Conservation (phyloP, 2,329 filamentous ascomycete species). For the Pestalotiopsis sp. region DNA sequence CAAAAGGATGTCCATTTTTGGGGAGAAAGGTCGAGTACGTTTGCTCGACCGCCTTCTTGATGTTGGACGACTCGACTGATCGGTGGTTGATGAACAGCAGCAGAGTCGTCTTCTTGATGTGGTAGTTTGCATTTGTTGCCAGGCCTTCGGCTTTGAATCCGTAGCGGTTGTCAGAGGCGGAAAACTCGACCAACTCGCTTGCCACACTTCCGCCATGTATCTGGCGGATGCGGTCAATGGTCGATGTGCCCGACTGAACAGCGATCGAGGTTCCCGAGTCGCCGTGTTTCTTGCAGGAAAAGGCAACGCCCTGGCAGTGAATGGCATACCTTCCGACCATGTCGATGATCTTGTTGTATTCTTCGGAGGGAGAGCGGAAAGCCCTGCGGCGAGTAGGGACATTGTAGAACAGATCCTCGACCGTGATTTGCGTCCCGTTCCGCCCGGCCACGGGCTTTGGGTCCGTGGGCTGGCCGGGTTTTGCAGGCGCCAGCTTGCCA, state of each 20-base stretch:
- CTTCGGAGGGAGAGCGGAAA: constrained; percentile 89
- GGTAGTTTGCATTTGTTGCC: constrained; percentile 92
- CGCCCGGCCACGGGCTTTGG: constrained; percentile 88
- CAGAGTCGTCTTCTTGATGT: constrained; percentile 84
- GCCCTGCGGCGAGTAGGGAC: constrained; percentile 85
- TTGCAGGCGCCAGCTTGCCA: constrained; percentile 78
- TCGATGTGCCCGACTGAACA: constrained; percentile 72
- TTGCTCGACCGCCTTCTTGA: constrained; percentile 90
- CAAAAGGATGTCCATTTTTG: constrained; percentile 91
- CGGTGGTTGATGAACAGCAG: constrained; percentile 97
- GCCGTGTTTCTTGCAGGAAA: constrained; percentile 95
- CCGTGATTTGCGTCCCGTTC: constrained; percentile 90
- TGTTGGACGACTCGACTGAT: constrained; percentile 83
- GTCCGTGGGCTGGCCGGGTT: constrained; percentile 84
- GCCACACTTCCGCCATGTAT: constrained; percentile 84
- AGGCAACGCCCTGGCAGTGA: constrained; percentile 87
- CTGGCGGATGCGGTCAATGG: constrained; percentile 83
- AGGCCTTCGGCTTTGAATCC: constrained; percentile 82
- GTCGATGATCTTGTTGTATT: constrained; percentile 97
- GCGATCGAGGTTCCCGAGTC: constrained; percentile 83
- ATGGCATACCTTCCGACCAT: constrained; percentile 92
- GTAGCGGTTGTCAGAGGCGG: constrained; percentile 72
- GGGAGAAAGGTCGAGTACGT: constrained; percentile 86
- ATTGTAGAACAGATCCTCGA: constrained; percentile 98
- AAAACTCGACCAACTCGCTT: constrained; percentile 82